Conservation (phyloP, 805 yeast genomes). For the Lachancea mirantina region DNA sequence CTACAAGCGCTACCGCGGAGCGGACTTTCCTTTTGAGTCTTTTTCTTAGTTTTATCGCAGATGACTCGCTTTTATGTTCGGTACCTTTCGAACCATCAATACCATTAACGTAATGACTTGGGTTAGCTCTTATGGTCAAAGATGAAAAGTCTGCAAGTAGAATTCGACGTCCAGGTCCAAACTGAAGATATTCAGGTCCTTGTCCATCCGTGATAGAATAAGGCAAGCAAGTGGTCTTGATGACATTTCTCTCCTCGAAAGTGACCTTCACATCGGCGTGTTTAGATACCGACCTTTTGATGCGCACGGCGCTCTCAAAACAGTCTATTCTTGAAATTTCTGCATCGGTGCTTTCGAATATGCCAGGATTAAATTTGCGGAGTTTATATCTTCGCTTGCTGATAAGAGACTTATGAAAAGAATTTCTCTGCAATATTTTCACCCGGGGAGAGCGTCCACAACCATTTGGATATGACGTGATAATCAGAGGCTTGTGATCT, state of each 20-base stretch:
- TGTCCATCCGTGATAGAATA: slow-evolving; percentile 1
- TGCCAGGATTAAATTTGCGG: slow-evolving; percentile 16
- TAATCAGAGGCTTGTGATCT: slow-evolving; percentile 24
- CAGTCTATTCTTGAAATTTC: slow-evolving; percentile 10
- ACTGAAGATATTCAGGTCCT: slow-evolving; percentile 13
- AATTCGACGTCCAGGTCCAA: slow-evolving; percentile 16
- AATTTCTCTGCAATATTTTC: slow-evolving; percentile 19
- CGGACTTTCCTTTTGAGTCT: too few relatives aligned
- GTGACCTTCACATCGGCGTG: slow-evolving; percentile 28
- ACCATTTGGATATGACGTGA: slow-evolving; percentile 26
- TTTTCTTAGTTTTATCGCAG: background rate
- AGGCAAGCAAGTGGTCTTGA: slow-evolving; percentile 16
- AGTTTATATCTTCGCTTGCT: slow-evolving; percentile 24
- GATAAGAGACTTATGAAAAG: slow-evolving; percentile 16
- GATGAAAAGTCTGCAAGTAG: slow-evolving; percentile 17
- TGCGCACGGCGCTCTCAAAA: slow-evolving; percentile 19
- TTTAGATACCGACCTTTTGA: slow-evolving; percentile 17
- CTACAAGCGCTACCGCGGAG: too few relatives aligned
- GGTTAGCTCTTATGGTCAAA: too few relatives aligned
- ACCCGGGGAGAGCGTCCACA: slow-evolving; percentile 24
- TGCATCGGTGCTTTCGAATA: slow-evolving; percentile 4
- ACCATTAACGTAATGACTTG: too few relatives aligned
- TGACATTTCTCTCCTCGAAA: slow-evolving; percentile 22
- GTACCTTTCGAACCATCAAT: too few relatives aligned
- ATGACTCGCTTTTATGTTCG: background rate